Base-by-base conservation (phyloP, 2,329 filamentous ascomycete genomes). In the Fusarium sp. region DNA sequence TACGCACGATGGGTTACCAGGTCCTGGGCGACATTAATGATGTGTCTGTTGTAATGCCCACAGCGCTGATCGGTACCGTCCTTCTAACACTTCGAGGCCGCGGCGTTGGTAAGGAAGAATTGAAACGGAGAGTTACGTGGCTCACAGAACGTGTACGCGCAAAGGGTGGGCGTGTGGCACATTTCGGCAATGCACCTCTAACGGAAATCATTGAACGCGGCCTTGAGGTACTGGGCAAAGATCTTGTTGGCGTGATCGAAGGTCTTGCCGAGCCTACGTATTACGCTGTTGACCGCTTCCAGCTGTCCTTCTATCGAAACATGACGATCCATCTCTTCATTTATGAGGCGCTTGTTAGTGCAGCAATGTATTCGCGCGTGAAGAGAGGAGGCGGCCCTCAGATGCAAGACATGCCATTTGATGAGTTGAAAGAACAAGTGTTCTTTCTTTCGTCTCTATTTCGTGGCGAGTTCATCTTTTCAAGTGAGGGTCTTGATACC, bases 321-420 rank as follows among this genome's bases (percentile, higher is more conserved):
- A 98, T 98, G 96, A 97, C 95, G 0, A 99, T 99, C 64, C 96
- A 99, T 76, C 86, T 99, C 7, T 99, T 99, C 78, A 96, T 99
- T 58, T 91, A 93, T 4, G 94, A 98, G 76, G 92, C 95, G 0
- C 84, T 99, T 6, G 93, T 98, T 21, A 96, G 93, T 63, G 93
- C 90, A 6, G 92, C 92, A 27, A 90, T 99, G 84, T 99, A 99
- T 78, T 96, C 90, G 1, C 88, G 88, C 42, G 91, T 98, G 54
- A 99, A 99, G 79, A 89, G 89, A 65, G 96, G 96, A 17, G 95
- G 95, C n/a, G 93, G 92, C 0, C 91, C 92, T 0, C 84, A 89
- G 6, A 88, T 91, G 69, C 93, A 98, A 76, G 88, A 91, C 45
- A 95, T 97, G 25, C 80, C 87, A 0, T 96, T 94, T 75, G 77